phyloP scores from a whole-genome alignment of 78 protist genomes.

The Dictyostelium citrinum region DNA sequence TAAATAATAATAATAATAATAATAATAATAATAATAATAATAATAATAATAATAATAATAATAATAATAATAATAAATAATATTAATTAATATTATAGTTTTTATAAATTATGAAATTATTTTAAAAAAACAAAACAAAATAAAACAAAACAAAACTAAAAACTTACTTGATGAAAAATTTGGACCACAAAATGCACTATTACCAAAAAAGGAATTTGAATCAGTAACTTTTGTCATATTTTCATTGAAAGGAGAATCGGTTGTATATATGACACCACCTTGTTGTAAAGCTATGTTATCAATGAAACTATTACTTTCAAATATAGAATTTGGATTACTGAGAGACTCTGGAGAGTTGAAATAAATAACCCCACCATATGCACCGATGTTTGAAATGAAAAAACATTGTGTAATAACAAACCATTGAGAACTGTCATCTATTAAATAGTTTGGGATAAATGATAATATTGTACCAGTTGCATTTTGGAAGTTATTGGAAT shows the following conservation, averaged over 20 bases:
- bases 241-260: neutral
- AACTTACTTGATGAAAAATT: neutral
- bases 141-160: no score
- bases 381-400: neutral
- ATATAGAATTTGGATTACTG: neutral
- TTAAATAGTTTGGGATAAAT: neutral
- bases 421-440: neutral
- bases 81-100: no score
- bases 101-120: no score
- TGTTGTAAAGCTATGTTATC: neutral
- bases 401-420: neutral
- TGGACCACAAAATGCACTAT: neutral
- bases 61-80: no score
- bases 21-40: no score
- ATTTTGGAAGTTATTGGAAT: neutral
- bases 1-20: no score
- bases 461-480: neutral
- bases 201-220: neutral
- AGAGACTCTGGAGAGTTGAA: neutral
- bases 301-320: neutral
- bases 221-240: neutral
- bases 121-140: no score
- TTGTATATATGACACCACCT: neutral
- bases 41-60: no score
- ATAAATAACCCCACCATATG: neutral